A percentile compares a stretch with the other conserved stretches of the same genome.
These are phyloP conservation scores for Magnolia changhungtana DNA, from an alignment of 164 flowering plant species.

Conservation along the genomic window DNA sequence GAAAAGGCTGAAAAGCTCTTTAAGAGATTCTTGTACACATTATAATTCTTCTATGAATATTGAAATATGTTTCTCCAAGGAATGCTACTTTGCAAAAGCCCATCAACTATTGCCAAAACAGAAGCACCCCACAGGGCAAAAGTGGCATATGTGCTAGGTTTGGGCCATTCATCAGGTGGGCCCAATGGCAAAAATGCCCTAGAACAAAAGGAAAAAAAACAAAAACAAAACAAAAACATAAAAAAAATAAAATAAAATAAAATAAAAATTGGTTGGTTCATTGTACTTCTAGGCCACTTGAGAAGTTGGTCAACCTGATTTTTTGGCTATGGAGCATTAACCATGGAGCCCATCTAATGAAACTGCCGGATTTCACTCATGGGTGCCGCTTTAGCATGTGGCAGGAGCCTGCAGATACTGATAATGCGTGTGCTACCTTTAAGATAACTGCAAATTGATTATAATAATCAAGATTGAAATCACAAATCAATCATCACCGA, in stretches of 20 bases:
- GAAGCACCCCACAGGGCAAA: not conserved
- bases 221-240: too few relatives aligned
- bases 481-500: conserved; percentile 17
- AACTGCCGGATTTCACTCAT: too few relatives aligned
- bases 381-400: too few relatives aligned
- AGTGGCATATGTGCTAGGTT: not conserved
- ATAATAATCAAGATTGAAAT: conserved; percentile 9
- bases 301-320: too few relatives aligned
- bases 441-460: not conserved
- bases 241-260: too few relatives aligned
- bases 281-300: too few relatives aligned
- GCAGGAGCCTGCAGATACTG: too few relatives aligned
- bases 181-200: not conserved
- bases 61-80: not conserved
- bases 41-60: not conserved
- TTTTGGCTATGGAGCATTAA: too few relatives aligned
- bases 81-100: not conserved
- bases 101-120: not conserved
- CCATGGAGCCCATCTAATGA: too few relatives aligned
- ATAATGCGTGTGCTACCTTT: too few relatives aligned
- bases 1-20: not conserved
- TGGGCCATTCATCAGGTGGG: not conserved
- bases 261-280: too few relatives aligned
- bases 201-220: not conserved
- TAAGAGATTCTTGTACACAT: not conserved